Base-by-base conservation (phyloP, 805 yeast genomes). In the Jamesozyma gamospora region DNA sequence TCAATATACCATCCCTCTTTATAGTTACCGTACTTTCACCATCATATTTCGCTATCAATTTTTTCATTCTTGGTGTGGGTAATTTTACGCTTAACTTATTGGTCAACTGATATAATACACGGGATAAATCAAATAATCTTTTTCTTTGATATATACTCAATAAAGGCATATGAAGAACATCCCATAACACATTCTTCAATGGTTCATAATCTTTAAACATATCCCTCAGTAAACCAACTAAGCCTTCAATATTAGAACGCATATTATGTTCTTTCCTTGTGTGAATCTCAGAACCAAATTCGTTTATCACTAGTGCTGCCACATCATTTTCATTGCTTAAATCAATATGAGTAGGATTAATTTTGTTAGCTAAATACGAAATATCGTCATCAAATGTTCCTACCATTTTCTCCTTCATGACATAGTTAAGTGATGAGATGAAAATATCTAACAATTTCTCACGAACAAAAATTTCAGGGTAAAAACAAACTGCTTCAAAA, bases 381-480 rank as follows among this genome's bases (percentile, higher is more conserved):
- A 80, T 70, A 48, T 82, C 92, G 28, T 75, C 77, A 53, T 81
- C 86, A 45, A 81, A 84, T 15, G 77, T 55, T 13, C 67, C 66
- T 1, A 75, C 70, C 1, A 75, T 69, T 2, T 71, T 70, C 0
- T 88, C 86, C 34, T 73, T 66, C 0, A 90, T 94, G 8, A 85
- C 77, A 33, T 67, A 60, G 25, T 92, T 80, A 7, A 90, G 62
- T 1, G 80, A 64, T 4, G 65, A 61, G 12, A 67, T 50, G 15
- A 90, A 64, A 0, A 64, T 60, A 3, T 59, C 62, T 2, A 77
- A 57, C 40, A 85, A 51, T 11, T 71, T 67, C 17, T 65, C 62
- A 35, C 76, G 70, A 30, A 86, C 60, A 36, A 66, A 67, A 1
- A 70, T 61, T 1, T 82, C 72, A 1, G 67, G 63, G 30, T 81